phyloP scores from a whole-genome alignment of 805 yeast genomes.

The Saccharomyces eubayanus region DNA sequence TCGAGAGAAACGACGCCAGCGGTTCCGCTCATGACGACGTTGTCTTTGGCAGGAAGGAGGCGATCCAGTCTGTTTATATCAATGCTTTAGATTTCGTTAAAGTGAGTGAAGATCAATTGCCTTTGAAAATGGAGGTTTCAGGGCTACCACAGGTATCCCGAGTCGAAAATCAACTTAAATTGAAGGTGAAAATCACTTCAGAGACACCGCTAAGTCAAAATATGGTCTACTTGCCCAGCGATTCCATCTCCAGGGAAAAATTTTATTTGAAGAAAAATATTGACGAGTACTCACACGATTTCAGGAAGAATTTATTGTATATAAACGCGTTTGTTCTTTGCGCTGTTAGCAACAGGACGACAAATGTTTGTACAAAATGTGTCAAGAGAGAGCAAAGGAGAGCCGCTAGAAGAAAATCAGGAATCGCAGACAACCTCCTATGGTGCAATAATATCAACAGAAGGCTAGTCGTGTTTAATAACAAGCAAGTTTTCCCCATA shows the following conservation, averaged over 20 bases:
- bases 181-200: slow-evolving; percentile 60
- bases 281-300: slow-evolving; percentile 35
- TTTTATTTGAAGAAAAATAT: slow-evolving; percentile 50
- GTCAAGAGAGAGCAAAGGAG: slow-evolving; percentile 88
- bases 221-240: slow-evolving; percentile 73
- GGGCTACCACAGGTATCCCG: slow-evolving; percentile 76
- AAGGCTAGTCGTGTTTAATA: slow-evolving; percentile 83
- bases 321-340: slow-evolving; percentile 78
- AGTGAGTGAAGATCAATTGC: slow-evolving; percentile 14
- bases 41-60: slow-evolving; percentile 18
- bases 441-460: slow-evolving; percentile 70
- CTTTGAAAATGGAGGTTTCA: slow-evolving; percentile 43
- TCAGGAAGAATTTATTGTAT: slow-evolving; percentile 48
- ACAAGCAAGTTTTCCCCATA: slow-evolving; percentile 69
- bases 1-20: neutral
- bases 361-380: slow-evolving; percentile 81
- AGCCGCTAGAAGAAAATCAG: slow-evolving; percentile 83
- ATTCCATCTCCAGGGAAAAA: slow-evolving; percentile 80
- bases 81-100: slow-evolving; percentile 25
- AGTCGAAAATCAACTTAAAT: slow-evolving; percentile 91
- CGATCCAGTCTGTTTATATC: slow-evolving; percentile 13
- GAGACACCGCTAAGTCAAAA: slow-evolving; percentile 54
- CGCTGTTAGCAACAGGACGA: slow-evolving; percentile 41
- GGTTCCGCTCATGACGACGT: neutral
- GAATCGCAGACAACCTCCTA: slow-evolving; percentile 64